Evolutionary conservation across 306 rosid species (phyloP).

Genomic region (Citrullus amarus): DNA sequence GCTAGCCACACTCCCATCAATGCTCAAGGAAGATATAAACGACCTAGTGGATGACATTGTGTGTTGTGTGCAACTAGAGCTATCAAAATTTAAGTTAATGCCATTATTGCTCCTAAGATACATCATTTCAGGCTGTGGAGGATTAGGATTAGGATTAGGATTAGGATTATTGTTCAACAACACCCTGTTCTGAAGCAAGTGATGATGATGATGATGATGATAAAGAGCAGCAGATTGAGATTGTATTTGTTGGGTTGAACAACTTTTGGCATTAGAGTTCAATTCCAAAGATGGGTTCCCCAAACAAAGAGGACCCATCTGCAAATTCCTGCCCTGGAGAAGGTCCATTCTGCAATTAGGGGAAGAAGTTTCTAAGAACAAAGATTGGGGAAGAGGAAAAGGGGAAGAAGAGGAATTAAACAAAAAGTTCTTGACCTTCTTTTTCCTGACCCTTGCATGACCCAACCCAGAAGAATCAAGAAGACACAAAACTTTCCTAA

Average conservation of each 20-base stretch:
- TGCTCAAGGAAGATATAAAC: constrained; percentile 87
- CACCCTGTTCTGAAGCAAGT: constrained; percentile 51
- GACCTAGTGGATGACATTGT: constrained; percentile 92
- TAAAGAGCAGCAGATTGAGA: constrained; percentile 17
- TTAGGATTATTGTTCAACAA: constrained; percentile 20
- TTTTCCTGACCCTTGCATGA: constrained; percentile 84
- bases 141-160: constrained; percentile 5
- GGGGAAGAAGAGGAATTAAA: neutral
- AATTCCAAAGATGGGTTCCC: constrained; percentile 64
- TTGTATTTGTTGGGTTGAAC: constrained; percentile 40
- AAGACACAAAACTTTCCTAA: constrained; percentile 82
- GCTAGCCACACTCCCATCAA: constrained; percentile 93
- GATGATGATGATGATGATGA: constrained; percentile 32
- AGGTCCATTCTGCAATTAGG: constrained; percentile 40
- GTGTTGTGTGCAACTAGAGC: constrained; percentile 86
- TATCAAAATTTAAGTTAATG: constrained; percentile 77
- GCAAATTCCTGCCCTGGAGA: constrained; percentile 30
- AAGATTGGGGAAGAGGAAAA: constrained; percentile 38
- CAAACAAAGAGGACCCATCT: constrained; percentile 30
- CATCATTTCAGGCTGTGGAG: constrained; percentile 55
- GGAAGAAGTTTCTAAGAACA: constrained; percentile 44
- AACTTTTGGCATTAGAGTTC: constrained; percentile 56
- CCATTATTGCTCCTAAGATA: constrained; percentile 65
- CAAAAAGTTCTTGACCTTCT: constrained; percentile 15
- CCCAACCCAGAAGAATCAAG: constrained; percentile 53